Evolutionary conservation across 345 rosid species (phyloP).

Genomic region (Sonneratia alba): DNA sequence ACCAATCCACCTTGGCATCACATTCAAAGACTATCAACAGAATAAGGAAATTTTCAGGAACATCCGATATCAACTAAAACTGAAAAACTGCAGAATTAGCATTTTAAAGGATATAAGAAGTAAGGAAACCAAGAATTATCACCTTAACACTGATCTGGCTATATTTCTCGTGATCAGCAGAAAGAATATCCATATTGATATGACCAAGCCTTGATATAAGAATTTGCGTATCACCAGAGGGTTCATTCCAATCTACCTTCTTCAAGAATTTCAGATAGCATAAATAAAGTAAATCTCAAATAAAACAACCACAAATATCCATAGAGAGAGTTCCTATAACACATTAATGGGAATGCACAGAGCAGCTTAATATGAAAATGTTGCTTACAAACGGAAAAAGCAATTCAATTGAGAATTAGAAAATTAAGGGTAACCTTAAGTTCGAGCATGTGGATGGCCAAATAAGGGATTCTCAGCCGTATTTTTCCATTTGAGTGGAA

Average conservation of each 20-base stretch:
- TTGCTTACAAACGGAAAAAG: not conserved
- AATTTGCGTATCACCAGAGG: conserved; percentile 37
- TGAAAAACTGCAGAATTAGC: not conserved
- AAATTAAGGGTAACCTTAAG: conserved; percentile 50
- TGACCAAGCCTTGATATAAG: conserved; percentile 51
- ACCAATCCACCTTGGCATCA: conserved; percentile 71
- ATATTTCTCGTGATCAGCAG: conserved; percentile 57
- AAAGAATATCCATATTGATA: conserved; percentile 46
- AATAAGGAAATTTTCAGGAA: not conserved
- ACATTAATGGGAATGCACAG: not conserved
- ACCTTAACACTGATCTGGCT: conserved; percentile 67
- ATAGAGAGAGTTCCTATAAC: not conserved
- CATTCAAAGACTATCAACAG: conserved; percentile 45
- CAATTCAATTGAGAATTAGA: conserved; percentile 2
- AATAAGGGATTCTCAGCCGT: conserved; percentile 51
- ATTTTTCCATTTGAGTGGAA: conserved; percentile 45
- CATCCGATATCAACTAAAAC: not conserved
- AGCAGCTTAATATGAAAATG: not conserved
- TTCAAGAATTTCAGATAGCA: conserved; percentile 25
- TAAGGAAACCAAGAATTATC: conserved; percentile 5
- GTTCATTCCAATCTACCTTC: conserved; percentile 42
- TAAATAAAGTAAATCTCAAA: not conserved
- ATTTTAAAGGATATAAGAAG: not conserved
- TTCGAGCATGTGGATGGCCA: conserved; percentile 68
- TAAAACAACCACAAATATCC: not conserved